These are phyloP conservation scores for Plasmodium knowlesi DNA, from an alignment of 169 alveolate species.

Conservation along the genomic window DNA sequence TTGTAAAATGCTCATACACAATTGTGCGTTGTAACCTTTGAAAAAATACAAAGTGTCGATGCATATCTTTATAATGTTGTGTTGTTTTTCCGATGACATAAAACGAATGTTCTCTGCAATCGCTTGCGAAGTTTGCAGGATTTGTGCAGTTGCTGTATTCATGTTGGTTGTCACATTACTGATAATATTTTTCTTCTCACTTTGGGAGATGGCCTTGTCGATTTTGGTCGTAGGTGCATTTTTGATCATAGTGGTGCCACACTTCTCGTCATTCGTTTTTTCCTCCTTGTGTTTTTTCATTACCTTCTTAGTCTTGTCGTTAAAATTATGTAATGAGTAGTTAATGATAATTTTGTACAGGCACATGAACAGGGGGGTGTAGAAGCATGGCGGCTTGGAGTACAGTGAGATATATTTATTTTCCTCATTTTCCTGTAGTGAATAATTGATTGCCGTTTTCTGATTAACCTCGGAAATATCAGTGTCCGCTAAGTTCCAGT, in stretches of 20 bases:
- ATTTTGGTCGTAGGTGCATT: not conserved
- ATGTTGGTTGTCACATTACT: not conserved
- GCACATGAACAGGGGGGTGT: constrained; percentile 74
- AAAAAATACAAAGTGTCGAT: constrained; percentile 69
- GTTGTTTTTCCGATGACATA: constrained; percentile 69
- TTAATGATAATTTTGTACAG: constrained; percentile 58
- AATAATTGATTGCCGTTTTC: constrained; percentile 34
- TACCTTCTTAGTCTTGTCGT: constrained; percentile 63
- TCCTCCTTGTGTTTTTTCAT: constrained; percentile 45
- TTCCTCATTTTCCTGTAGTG: constrained; percentile 44
- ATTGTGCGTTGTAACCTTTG: constrained; percentile 64
- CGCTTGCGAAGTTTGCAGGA: not conserved
- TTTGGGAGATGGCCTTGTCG: constrained; percentile 1
- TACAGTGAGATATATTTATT: constrained; percentile 53
- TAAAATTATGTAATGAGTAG: constrained; percentile 67
- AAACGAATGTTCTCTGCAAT: constrained; percentile 29
- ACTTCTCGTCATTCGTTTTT: constrained; percentile 38
- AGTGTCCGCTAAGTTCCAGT: constrained; percentile 68
- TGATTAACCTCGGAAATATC: constrained; percentile 33
- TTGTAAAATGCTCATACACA: constrained; percentile 63
- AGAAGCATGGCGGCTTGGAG: constrained; percentile 74
- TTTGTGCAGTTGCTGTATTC: not conserved
- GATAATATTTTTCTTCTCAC: constrained; percentile 8
- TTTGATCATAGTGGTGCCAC: not conserved
- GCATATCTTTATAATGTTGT: constrained; percentile 56